phyloP scores from a whole-genome alignment of 176 grass and related monocot species.

The Triticum aestivum region IWGSC_CS_RefSeq_v2.1 NC_057797.1:687107206-687107705 shows the following conservation, averaged over 20 bases:
- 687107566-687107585: neutral
- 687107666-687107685: too few relatives aligned
- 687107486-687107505: neutral
- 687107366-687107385: conserved; percentile 17
- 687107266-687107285: neutral
- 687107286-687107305: neutral
- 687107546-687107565: neutral
- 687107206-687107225: neutral
- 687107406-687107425: neutral
- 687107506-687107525: neutral
- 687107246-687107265: neutral
- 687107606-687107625: neutral
- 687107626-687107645: too few relatives aligned
- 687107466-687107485: neutral
- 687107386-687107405: neutral
- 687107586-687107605: neutral
- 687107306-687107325: neutral
- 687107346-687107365: neutral
- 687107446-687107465: neutral
- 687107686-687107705: too few relatives aligned
- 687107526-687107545: neutral
- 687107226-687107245: neutral
- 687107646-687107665: neutral
- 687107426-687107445: neutral
- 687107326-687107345: neutral